Evolutionary conservation across 2,329 filamentous ascomycete genomes (phyloP).

Genomic region (Penicillium nordicum): DNA sequence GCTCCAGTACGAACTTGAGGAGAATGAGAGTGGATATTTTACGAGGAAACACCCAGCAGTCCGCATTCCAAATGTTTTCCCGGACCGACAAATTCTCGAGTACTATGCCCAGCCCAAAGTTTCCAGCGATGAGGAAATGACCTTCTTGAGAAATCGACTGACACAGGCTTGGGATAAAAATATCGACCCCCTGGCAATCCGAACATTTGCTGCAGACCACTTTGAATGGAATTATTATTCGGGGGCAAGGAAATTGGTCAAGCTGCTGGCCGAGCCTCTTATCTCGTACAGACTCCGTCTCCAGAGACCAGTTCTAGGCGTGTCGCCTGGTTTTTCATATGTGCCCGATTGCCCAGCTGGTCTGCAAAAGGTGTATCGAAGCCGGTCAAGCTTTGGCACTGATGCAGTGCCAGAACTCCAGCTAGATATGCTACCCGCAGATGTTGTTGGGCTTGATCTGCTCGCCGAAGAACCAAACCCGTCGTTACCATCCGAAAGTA

Average conservation of each 20-base stretch:
- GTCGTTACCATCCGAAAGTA: conserved; percentile 35
- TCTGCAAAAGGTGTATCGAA: conserved; percentile 64
- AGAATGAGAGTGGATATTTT: conserved; percentile 82
- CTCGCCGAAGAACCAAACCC: conserved; percentile 66
- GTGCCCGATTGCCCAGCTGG: conserved; percentile 49
- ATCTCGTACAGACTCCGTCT: conserved; percentile 59
- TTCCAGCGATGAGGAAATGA: conserved; percentile 59
- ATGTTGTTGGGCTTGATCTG: conserved; percentile 75
- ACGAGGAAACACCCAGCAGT: conserved; percentile 70
- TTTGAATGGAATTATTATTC: conserved; percentile 81
- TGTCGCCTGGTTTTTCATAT: conserved; percentile 25
- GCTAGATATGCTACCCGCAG: conserved; percentile 70
- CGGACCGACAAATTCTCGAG: conserved; percentile 70
- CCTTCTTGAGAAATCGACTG: conserved; percentile 53
- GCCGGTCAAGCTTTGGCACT: conserved; percentile 67
- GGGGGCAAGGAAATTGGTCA: conserved; percentile 81
- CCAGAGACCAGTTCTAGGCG: conserved; percentile 37
- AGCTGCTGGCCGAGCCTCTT: conserved; percentile 72
- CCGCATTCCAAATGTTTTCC: conserved; percentile 75
- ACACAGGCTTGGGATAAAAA: conserved; percentile 56
- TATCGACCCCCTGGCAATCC: conserved; percentile 64
- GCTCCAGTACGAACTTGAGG: conserved; percentile 70
- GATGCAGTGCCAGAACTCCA: conserved; percentile 75
- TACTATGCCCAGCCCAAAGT: conserved; percentile 88
- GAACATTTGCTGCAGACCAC: conserved; percentile 70